Conservation (phyloP, 345 rosid genomes). For the Citrus maxima region DNA sequence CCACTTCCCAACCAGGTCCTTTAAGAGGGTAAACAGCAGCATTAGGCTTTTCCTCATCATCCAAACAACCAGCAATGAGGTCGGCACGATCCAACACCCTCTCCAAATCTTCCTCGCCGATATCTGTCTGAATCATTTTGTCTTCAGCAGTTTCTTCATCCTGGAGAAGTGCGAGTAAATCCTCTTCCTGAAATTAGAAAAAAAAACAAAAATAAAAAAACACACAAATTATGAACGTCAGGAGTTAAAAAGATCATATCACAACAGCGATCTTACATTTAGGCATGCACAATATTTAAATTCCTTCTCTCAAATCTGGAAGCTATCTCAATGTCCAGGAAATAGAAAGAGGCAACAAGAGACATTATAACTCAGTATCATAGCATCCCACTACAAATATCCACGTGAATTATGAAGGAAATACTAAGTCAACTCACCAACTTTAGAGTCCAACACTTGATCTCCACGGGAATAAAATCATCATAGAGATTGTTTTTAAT, state of each 20-base stretch:
- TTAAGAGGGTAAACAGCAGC: conserved; percentile 45
- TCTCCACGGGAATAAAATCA: background rate
- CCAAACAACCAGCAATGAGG: conserved; percentile 32
- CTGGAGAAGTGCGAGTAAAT: conserved; percentile 61
- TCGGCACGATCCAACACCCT: conserved; percentile 74
- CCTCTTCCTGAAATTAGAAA: conserved; percentile 66
- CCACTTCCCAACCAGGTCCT: conserved; percentile 99
- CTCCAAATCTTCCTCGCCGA: conserved; percentile 75
- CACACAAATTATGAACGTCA: background rate
- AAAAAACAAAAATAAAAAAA: background rate
- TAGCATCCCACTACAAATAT: background rate
- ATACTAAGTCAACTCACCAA: background rate
- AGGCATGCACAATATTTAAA: too few relatives aligned
- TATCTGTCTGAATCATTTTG: conserved; percentile 80
- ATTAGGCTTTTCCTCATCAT: conserved; percentile 19
- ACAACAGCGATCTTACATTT: too few relatives aligned
- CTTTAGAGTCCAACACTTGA: background rate
- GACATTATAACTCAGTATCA: background rate
- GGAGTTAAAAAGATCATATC: too few relatives aligned
- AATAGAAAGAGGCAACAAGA: background rate
- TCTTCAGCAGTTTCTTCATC: conserved; percentile 90
- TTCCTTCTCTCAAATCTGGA: too few relatives aligned
- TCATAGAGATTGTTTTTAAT: background rate
- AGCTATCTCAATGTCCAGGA: too few relatives aligned
- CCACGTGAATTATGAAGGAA: background rate